Conservation (phyloP, 331 rosid species). For the Saraca asoca region DNA sequence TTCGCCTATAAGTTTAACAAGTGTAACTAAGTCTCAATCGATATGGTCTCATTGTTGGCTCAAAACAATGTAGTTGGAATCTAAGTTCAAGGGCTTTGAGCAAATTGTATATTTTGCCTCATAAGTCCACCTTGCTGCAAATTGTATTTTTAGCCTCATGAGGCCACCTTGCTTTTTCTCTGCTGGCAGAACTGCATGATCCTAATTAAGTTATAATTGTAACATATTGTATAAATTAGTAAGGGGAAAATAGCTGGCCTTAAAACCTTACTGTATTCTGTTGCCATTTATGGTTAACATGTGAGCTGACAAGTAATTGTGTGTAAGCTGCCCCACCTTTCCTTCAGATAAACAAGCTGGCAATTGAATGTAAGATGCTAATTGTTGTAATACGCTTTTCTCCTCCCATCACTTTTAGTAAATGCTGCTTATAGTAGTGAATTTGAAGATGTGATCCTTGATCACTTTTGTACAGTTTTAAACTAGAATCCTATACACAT, state of each 20-base stretch:
- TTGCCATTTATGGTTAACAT: background rate
- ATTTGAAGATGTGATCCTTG: too few species aligned
- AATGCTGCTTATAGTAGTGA: too few species aligned
- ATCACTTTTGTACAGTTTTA: background rate
- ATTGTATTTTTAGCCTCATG: background rate
- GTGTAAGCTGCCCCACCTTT: too few species aligned
- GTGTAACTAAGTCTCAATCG: background rate
- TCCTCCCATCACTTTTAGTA: too few species aligned
- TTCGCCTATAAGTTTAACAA: background rate
- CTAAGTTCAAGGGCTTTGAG: background rate
- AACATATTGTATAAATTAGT: background rate
- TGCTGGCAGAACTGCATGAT: background rate
- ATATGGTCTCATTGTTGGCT: background rate
- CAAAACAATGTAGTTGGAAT: background rate
- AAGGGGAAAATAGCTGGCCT: background rate
- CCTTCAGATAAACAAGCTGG: too few species aligned
- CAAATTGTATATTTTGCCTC: background rate
- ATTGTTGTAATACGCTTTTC: too few species aligned
- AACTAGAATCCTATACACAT: background rate
- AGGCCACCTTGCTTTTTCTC: background rate
- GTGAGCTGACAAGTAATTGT: too few species aligned
- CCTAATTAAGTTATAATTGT: background rate
- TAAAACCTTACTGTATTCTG: too few species aligned
- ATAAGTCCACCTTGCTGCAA: slow-evolving; percentile 9
- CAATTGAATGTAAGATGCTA: too few species aligned